phyloP scores from a whole-genome alignment of 106 monocot species.

The Dendrobium chrysotoxum region DNA sequence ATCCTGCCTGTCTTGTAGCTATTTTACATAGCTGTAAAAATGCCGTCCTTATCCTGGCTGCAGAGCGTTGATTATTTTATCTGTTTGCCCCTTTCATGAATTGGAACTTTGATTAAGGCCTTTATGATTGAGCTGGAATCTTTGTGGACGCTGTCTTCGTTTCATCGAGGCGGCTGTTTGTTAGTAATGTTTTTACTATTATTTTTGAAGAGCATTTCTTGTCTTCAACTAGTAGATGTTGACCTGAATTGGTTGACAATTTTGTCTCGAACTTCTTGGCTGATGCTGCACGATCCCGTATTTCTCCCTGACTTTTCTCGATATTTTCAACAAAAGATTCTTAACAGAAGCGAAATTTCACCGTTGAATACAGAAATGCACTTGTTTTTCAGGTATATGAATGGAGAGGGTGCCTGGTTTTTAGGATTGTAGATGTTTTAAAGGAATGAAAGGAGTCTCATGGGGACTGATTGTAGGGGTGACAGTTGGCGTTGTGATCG shows the following conservation, averaged over 20 bases:
- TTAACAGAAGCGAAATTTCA: neutral
- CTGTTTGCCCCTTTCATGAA: neutral
- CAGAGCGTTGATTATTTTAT: neutral
- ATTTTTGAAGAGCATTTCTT: constrained; percentile 2
- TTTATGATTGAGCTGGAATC: neutral
- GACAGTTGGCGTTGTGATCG: constrained; percentile 68
- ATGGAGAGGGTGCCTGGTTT: constrained; percentile 13
- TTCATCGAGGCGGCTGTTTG: neutral
- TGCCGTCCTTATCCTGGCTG: neutral
- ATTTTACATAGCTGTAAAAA: neutral
- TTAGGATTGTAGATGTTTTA: constrained; percentile 8
- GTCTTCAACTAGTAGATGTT: neutral
- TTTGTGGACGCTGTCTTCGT: neutral
- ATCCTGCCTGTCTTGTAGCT: neutral
- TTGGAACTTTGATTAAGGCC: neutral
- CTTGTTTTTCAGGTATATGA: constrained; percentile 9
- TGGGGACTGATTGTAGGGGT: constrained; percentile 68
- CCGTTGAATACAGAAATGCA: neutral
- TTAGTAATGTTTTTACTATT: neutral
- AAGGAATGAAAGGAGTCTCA: constrained; percentile 53
- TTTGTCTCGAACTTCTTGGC: neutral
- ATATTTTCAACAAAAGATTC: neutral
- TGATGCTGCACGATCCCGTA: neutral
- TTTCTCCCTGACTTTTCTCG: neutral
- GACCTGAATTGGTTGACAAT: neutral